Base-by-base conservation (phyloP, 345 rosid genomes). In the Sonneratia alba region DNA sequence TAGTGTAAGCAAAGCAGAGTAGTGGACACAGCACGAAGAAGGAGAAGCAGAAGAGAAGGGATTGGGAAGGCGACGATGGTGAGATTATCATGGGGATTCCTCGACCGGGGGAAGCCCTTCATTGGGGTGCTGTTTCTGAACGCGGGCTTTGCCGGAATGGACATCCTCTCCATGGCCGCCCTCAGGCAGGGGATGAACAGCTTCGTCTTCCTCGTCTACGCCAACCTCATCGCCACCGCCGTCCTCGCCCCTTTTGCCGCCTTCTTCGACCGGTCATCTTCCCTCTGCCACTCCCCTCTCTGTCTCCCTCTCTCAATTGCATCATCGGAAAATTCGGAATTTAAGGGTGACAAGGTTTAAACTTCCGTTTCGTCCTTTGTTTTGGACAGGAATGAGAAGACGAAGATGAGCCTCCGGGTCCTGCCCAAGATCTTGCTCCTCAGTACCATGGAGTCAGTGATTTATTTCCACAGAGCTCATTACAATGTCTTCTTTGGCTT, bases 101-200 rank as follows among this genome's bases (percentile, higher is more conserved):
- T 62, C 38, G 38, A 34, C 37, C 15, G 37, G 66, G 66, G 37
- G 49, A 75, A 69, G 64, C 77, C 73, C 15, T 75, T 69, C 38
- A 6, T 70, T n/a, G 70, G 43, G 4, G 69, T 70, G 36, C 63
- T 70, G 13, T 51, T 70, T 51, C 49, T 75, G 27, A 66, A 69
- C 37, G 45, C 51, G 1, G 77, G 65, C 9, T 64, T 75, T 16
- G 73, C 73, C 2, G 73, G 70, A 19, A 75, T 75, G 77, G 73
- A 75, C 55, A 8, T 75, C 48, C 40, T 69, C 45, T 69, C 61
- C 64, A 70, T 69, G 70, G 72, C 53, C 22, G 73, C 77, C 21
- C 69, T 83, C 11, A 78, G 78, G 49, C 12, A 68, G 37, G 83
- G 86, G 18, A 82, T 73, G 79, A 82, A 81, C 77, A 82, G 74